phyloP scores from a whole-genome alignment of 176 grass and related monocot genomes.

The Poa annua region DNA sequence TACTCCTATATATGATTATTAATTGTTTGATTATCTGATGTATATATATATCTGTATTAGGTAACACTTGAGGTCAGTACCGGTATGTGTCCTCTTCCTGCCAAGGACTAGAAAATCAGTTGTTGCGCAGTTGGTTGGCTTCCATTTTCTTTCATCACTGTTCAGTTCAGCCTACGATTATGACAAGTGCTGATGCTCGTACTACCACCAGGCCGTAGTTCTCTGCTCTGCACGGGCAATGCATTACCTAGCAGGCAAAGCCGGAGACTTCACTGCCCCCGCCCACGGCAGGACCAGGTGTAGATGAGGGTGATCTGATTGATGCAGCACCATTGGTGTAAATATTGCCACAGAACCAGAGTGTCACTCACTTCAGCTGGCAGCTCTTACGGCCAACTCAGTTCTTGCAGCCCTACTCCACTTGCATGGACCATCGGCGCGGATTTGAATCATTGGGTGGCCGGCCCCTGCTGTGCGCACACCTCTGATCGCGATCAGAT shows the following conservation, averaged over 20 bases:
- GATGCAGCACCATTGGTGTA: neutral
- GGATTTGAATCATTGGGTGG: slow-evolving; percentile 4
- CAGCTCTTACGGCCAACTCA: neutral
- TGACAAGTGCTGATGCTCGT: no score
- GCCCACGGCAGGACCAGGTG: neutral
- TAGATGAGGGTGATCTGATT: neutral
- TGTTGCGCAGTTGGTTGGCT: neutral
- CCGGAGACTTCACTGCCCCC: neutral
- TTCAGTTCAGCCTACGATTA: neutral
- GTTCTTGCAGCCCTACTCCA: neutral
- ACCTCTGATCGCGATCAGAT: neutral
- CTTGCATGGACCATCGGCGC: neutral
- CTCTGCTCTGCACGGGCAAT: neutral
- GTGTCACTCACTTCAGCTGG: neutral
- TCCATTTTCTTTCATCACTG: neutral
- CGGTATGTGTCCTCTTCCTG: neutral
- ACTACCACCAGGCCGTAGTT: neutral
- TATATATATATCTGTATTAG: neutral
- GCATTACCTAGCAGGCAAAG: neutral
- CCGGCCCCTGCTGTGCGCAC: neutral
- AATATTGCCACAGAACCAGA: neutral
- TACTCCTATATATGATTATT: no score
- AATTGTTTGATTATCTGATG: no score
- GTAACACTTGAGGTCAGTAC: neutral
- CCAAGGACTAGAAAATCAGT: neutral